phyloP scores from a whole-genome alignment of 129 eudicot genomes.

The Oenanthe sinensis region DNA sequence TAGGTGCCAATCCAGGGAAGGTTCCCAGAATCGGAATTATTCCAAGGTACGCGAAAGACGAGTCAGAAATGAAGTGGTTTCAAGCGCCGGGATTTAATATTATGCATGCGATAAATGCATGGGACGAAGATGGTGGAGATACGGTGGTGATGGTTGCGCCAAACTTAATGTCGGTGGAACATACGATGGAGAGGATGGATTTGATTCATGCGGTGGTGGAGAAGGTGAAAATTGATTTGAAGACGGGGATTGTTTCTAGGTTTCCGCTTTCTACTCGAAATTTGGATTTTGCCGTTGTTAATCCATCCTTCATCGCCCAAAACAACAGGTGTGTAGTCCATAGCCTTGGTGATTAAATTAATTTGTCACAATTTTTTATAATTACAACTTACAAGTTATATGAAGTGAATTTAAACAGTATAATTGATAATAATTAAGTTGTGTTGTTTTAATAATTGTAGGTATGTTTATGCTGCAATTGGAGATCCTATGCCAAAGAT shows the following conservation, averaged over 20 bases:
- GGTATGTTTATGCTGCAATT: conserved; percentile 33
- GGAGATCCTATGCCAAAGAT: conserved; percentile 32
- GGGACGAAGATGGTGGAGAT: conserved; percentile 50
- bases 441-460: too few species aligned
- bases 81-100: conserved; percentile 52
- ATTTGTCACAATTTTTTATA: neutral
- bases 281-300: conserved; percentile 44
- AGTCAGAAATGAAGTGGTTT: conserved; percentile 48
- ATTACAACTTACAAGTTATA: too few species aligned
- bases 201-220: conserved; percentile 43
- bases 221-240: conserved; percentile 38
- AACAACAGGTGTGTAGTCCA: conserved; percentile 29
- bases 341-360: too few species aligned
- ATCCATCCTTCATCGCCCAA: conserved; percentile 32
- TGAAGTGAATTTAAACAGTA: too few species aligned
- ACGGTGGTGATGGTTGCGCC: conserved; percentile 47
- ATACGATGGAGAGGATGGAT: conserved; percentile 47
- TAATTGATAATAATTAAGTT: too few species aligned
- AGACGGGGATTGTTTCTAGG: conserved; percentile 35
- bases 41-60: conserved; percentile 42
- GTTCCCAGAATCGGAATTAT: conserved; percentile 43
- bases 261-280: conserved; percentile 45
- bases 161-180: conserved; percentile 45
- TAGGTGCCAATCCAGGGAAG: conserved; percentile 26
- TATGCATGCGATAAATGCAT: conserved; percentile 43